Base-by-base conservation (phyloP, 352 stramenopile genomes). In the Thraustochytrium sp. region DNA sequence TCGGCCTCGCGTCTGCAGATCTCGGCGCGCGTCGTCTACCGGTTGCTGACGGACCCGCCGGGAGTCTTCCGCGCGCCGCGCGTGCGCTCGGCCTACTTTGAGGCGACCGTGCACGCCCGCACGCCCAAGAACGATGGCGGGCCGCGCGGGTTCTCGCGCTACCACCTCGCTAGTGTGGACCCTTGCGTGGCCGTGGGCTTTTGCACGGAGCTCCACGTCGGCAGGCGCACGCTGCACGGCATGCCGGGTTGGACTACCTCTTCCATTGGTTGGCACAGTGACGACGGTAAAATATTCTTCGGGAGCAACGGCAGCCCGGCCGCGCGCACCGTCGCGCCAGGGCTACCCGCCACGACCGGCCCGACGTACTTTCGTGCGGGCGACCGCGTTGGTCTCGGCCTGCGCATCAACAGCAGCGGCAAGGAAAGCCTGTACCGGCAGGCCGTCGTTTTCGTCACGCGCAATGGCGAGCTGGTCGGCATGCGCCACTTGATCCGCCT, bases 241-340 rank as follows among this genome's bases (percentile, higher is more conserved):
- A 31, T 75, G 31, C 62, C 62, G n/a, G 62, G 62, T 23, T 75
- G 62, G 62, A 54, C 36, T 16, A 9, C 16, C 5, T 18, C 11
- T 37, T 18, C 62, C 18, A 9, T 75, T 29, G 62, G 38, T 2
- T 75, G 62, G 62, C 62, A 75, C 31, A 53, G 36, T 8, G 62
- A 75, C 44, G 62, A 75, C 40, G 62, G 62, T 3, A 38, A n/a
- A 1, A 53, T 75, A 21, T 75, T 75, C 29, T 75, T 53, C n/a
- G 37, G 40, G 4, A 34, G 40, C 8, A 38, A 31, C 62, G 29
- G 40, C 18, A 11, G 13, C 1, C 61, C n/a, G 18, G 34, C 61
- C 21, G n/a, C 61, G 18, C 34, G n/a, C 26, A 36, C 63, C 21
- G 61, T 51, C 13, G 55, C 55, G 34, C 55, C 55, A 21, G 55